Conservation (phyloP, 257 asterid genomes). For the Leonotis leonurus region DNA sequence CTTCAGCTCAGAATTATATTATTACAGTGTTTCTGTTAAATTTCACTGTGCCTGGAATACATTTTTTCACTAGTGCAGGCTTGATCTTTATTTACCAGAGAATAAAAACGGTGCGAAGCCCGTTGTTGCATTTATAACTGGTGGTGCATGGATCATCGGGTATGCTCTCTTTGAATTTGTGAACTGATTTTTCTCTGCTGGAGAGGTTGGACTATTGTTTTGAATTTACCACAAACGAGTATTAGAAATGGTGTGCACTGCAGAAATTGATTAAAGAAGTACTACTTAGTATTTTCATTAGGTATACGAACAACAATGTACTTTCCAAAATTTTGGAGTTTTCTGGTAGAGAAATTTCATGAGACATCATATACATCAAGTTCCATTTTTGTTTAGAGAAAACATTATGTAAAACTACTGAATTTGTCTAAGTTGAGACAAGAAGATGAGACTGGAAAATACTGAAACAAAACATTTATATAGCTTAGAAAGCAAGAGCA, state of each 20-base stretch:
- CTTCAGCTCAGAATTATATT: neutral
- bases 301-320: neutral
- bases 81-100: conserved; percentile 77
- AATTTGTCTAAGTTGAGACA: too few species aligned
- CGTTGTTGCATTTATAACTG: conserved; percentile 88
- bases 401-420: neutral
- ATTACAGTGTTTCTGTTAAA: too few species aligned
- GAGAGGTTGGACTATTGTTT: neutral
- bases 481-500: neutral
- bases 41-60: neutral
- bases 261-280: neutral
- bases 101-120: conserved; percentile 63
- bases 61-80: conserved; percentile 40
- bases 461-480: neutral
- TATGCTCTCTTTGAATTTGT: conserved; percentile 20
- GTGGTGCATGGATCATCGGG: conserved; percentile 99
- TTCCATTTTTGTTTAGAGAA: neutral
- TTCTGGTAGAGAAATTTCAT: neutral
- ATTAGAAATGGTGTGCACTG: neutral
- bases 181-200: neutral
- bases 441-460: too few species aligned
- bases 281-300: neutral
- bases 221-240: neutral
- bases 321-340: neutral
- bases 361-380: neutral